Evolutionary conservation across 1,284 basidiomycete genomes (phyloP), one percentile per base, ranked within the genome.

Genomic region (Fomitopsis schrenkii): DNA sequence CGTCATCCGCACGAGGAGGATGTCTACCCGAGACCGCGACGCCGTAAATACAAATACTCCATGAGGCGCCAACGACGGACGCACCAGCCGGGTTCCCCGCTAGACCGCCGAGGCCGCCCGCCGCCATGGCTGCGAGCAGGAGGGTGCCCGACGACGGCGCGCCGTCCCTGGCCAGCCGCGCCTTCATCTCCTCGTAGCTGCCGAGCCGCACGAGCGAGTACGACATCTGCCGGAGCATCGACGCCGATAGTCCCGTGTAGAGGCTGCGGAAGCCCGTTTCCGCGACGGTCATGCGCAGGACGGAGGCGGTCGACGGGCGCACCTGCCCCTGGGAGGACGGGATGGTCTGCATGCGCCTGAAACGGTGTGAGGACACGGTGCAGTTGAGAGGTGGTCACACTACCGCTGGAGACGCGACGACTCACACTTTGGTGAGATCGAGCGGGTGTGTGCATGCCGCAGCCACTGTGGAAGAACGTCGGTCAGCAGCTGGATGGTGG

Each of bases 131-230:
- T 19, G 86, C 86, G 19, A 85, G 62, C 44, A 93, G 78, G 41
- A 93, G 78, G 55, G 80, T 77, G 9, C 77, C 69, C 2, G 84
- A 77, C 5, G 83, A 83, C 14, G 87, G 79, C 9, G 64, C 72
- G 4, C 83, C 80, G 56, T 80, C 71, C 63, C 74, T 71, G 14
- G 83, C 81, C 52, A 91, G 68, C 12, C 76, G 74, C 26, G 77
- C 73, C 70, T 92, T 92, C 71, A 90, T 80, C 59, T 86, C 84
- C 73, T 97, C 94, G 72, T 96, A 96, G 38, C 83, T 85, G 40
- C 94, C 94, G 57, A 97, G 79, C 15, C 94, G 88, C 55, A 94
- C 92, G 59, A 96, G 82, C 0, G 93, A 94, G 72, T 96, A 96
- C 9, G 93, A 90, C 94, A 96, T 95, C 77, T 96, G 94, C 53